A percentile compares a stretch with the other conserved stretches of the same genome.
These are phyloP conservation scores for Fusarium temperatum DNA, from an alignment of 2,329 filamentous ascomycete genomes.

Conservation along the genomic window DNA sequence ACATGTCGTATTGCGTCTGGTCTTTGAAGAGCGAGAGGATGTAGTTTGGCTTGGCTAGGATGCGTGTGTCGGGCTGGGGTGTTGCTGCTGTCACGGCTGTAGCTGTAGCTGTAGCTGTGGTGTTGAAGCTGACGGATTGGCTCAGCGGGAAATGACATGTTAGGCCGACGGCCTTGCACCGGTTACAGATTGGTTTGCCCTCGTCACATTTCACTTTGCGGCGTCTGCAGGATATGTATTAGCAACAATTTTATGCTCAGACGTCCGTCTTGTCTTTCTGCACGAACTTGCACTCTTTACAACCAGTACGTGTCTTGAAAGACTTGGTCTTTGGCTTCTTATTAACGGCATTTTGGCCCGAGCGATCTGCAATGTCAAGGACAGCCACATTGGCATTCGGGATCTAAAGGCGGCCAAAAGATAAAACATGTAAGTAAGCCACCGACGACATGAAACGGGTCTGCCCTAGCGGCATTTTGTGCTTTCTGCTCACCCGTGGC, in stretches of 20 bases:
- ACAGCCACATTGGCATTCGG: conserved; percentile 22
- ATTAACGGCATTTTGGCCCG: not conserved
- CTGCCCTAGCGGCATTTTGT: not conserved
- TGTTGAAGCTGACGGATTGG: not conserved
- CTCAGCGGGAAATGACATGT: conserved; percentile 23
- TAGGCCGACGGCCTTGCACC: conserved; percentile 20
- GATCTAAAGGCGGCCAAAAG: not conserved
- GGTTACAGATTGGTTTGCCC: conserved; percentile 27
- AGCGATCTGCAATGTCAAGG: conserved; percentile 17
- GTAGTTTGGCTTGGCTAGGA: conserved; percentile 22
- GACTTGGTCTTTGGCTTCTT: conserved; percentile 22
- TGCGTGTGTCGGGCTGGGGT: conserved; percentile 15
- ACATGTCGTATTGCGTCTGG: conserved; percentile 37
- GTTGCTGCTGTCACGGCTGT: not conserved
- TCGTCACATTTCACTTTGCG: conserved; percentile 41
- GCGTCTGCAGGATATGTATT: conserved; percentile 20
- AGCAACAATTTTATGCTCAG: not conserved
- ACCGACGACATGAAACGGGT: not conserved
- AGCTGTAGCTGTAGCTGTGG: not conserved
- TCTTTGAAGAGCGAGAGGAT: conserved; percentile 27
- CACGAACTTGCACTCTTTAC: conserved; percentile 38
- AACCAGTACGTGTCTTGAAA: conserved; percentile 34
- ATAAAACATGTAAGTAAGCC: not conserved
- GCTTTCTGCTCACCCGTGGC: not conserved
- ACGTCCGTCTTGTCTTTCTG: not conserved